Conservation (phyloP, 345 rosid genomes). For the Salix koriyanagi region DNA sequence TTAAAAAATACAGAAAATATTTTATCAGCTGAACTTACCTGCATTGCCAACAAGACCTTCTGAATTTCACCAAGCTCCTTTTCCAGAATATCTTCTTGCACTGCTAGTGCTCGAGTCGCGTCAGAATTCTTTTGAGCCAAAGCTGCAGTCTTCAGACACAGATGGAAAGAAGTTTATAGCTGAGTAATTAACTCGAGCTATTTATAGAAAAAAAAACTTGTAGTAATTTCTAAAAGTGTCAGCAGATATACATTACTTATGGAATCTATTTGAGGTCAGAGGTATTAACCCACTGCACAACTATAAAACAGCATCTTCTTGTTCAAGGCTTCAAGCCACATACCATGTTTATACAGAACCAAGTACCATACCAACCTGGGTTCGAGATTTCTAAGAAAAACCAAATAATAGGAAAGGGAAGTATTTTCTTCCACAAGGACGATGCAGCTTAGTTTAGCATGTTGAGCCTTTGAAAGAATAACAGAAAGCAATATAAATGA, state of each 20-base stretch:
- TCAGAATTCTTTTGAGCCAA: constrained; percentile 94
- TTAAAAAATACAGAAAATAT: too few species aligned
- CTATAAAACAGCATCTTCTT: not conserved
- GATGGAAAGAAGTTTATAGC: constrained; percentile 3
- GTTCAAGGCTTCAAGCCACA: not conserved
- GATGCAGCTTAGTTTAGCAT: not conserved
- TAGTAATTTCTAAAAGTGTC: not conserved
- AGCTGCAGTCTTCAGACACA: constrained; percentile 65
- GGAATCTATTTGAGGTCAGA: not conserved
- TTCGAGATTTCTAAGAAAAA: not conserved
- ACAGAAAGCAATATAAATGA: not conserved
- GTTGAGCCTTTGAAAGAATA: not conserved
- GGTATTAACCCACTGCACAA: not conserved
- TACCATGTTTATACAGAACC: not conserved
- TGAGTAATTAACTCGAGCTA: not conserved
- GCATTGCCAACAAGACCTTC: constrained; percentile 92
- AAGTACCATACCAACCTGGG: not conserved
- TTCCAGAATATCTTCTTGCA: constrained; percentile 76
- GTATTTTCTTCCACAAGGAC: not conserved
- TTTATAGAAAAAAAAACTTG: not conserved
- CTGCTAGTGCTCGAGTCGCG: constrained; percentile 75
- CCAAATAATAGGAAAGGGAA: not conserved
- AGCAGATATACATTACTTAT: not conserved
- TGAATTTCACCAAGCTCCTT: constrained; percentile 92
- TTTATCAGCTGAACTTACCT: constrained; percentile 39